A percentile compares a stretch with the other conserved stretches of the same genome.
Conservation (phyloP, 495 filamentous ascomycete genomes). For the Monascus purpureus region DNA sequence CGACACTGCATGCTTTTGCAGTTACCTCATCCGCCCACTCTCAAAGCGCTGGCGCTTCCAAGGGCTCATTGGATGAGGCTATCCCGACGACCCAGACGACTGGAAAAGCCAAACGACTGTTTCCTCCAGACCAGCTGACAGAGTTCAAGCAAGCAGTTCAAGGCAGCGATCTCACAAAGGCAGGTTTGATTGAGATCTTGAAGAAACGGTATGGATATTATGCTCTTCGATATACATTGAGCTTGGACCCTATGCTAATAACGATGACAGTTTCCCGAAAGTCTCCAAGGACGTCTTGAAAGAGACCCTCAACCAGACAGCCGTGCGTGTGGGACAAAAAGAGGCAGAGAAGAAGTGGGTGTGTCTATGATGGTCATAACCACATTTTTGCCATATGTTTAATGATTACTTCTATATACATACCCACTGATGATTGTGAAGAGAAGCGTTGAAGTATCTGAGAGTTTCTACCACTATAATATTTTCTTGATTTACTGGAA, state of each 20-base stretch:
- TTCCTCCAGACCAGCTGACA: constrained; percentile 45
- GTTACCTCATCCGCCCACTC: constrained; percentile 5
- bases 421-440: too few species aligned
- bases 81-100: constrained; percentile 3
- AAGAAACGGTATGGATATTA: constrained; percentile 41
- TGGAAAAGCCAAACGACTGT: constrained; percentile 20
- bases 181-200: constrained; percentile 59
- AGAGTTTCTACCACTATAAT: too few species aligned
- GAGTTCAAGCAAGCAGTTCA: constrained; percentile 61
- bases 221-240: neutral
- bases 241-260: constrained; percentile 3
- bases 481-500: too few species aligned
- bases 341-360: constrained; percentile 53
- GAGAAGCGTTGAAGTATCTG: too few species aligned
- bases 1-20: constrained; percentile 16
- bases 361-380: constrained; percentile 15
- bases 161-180: constrained; percentile 60
- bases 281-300: constrained; percentile 58
- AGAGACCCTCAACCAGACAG: constrained; percentile 55
- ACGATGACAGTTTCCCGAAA: constrained; percentile 45
- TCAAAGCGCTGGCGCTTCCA: constrained; percentile 2
- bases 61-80: constrained; percentile 4
- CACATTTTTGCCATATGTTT: too few species aligned
- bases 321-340: constrained; percentile 49
- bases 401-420: too few species aligned